Percentiles rank a stretch among this genome's conserved stretches.
Conservation (phyloP, 148 eudicot species). For the Linanthus parryae region DNA sequence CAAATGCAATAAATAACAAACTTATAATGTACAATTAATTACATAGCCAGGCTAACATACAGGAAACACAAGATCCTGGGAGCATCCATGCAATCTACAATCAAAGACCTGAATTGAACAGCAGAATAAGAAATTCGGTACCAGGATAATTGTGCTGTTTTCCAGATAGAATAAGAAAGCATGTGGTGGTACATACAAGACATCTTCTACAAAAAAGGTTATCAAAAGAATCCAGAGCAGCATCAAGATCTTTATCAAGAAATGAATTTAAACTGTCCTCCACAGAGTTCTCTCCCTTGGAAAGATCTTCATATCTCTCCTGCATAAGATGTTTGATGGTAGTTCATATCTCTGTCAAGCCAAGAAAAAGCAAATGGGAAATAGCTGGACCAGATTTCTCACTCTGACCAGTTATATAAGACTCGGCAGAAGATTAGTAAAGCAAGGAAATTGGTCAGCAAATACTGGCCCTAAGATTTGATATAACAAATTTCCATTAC, state of each 20-base stretch:
- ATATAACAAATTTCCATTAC: too few relatives aligned
- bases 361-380: slow-evolving; percentile 77
- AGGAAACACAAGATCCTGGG: slow-evolving; percentile 93
- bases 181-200: slow-evolving; percentile 45
- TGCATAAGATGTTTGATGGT: slow-evolving; percentile 88
- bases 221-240: slow-evolving; percentile 95
- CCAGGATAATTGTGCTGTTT: slow-evolving; percentile 4
- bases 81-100: slow-evolving; percentile 96
- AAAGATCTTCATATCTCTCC: slow-evolving; percentile 89
- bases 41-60: too few relatives aligned
- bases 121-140: slow-evolving; percentile 9
- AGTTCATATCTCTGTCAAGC: slow-evolving; percentile 85
- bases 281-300: slow-evolving; percentile 35
- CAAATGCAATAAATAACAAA: slow-evolving; percentile 15
- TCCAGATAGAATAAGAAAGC: slow-evolving; percentile 3
- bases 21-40: too few relatives aligned
- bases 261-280: slow-evolving; percentile 39
- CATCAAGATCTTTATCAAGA: slow-evolving; percentile 86
- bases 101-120: slow-evolving; percentile 76
- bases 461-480: background rate
- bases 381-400: slow-evolving; percentile 72
- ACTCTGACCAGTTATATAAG: slow-evolving; percentile 45
- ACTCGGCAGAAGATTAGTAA: slow-evolving; percentile 5
- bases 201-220: slow-evolving; percentile 95
- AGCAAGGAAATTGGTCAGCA: slow-evolving; percentile 3